Evolutionary conservation across 345 rosid species (phyloP).

Genomic region (Melaleuca quinquenervia): DNA sequence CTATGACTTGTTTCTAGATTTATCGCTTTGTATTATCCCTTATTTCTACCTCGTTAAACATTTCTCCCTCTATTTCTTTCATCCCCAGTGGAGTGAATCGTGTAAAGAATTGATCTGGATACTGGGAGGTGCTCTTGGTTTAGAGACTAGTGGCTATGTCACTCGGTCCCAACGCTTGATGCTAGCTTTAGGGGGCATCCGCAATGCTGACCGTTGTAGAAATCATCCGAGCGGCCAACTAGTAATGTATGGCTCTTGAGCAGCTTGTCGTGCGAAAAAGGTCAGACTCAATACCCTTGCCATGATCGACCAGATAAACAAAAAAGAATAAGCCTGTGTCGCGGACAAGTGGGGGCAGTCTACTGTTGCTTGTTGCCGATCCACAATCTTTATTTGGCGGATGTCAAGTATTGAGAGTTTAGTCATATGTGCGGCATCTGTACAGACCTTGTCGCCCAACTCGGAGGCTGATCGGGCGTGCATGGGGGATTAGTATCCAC

Average conservation of each 20-base stretch:
- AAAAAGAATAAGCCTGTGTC: too few relatives aligned
- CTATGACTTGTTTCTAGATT: neutral
- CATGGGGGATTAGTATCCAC: too few relatives aligned
- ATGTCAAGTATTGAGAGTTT: neutral
- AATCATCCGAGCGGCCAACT: conserved; percentile 32
- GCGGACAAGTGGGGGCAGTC: conserved; percentile 12
- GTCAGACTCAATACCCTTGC: conserved; percentile 30
- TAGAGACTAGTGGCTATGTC: too few relatives aligned
- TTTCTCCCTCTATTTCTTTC: neutral
- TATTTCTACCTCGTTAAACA: neutral
- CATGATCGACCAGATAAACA: too few relatives aligned
- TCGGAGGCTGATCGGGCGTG: neutral
- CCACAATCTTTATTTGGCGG: too few relatives aligned
- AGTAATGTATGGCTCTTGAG: conserved; percentile 23
- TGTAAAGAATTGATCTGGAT: neutral
- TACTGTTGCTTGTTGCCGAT: neutral
- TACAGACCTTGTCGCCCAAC: neutral
- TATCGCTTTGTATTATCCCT: neutral
- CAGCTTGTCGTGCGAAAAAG: conserved; percentile 28
- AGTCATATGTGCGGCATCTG: neutral
- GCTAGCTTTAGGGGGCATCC: conserved; percentile 25
- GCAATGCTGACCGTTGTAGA: conserved; percentile 30
- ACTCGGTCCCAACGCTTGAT: too few relatives aligned
- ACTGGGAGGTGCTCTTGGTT: neutral
- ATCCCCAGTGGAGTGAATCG: neutral